These are phyloP conservation scores for Thraustotheca clavata DNA, from an alignment of 352 stramenopile genomes.

Conservation along the genomic window DNA sequence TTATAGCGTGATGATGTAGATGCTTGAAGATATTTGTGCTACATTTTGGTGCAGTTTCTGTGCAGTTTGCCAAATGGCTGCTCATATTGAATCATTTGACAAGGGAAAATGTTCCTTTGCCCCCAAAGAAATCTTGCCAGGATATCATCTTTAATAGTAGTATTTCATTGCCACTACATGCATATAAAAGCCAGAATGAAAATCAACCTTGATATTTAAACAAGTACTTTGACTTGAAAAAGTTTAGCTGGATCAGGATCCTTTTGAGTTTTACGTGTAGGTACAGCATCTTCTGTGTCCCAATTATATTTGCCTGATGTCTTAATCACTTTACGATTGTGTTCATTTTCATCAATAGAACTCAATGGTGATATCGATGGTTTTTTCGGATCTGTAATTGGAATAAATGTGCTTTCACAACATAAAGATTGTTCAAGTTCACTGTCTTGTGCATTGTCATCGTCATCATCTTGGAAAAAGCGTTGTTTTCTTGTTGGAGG, in stretches of 20 bases:
- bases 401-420: slow-evolving; percentile 5
- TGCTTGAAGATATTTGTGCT: slow-evolving; percentile 2
- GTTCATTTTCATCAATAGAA: slow-evolving; percentile 13
- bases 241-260: background rate
- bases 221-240: slow-evolving; percentile 21
- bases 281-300: slow-evolving; percentile 5
- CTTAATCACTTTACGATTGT: slow-evolving; percentile 18
- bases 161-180: background rate
- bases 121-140: slow-evolving; percentile 12
- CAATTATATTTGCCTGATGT: slow-evolving; percentile 15
- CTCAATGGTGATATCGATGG: background rate
- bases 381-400: background rate
- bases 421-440: slow-evolving; percentile 9
- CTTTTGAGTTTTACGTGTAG: background rate
- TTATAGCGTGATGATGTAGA: background rate
- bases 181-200: background rate
- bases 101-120: background rate
- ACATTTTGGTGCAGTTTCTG: slow-evolving; percentile 4
- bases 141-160: slow-evolving; percentile 14
- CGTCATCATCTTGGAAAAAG: background rate
- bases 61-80: slow-evolving; percentile 1
- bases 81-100: slow-evolving; percentile 17
- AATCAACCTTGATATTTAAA: background rate
- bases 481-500: background rate
- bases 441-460: background rate